Conservation (phyloP, 23 red algal species). For the Gracilariopsis chorda region DNA sequence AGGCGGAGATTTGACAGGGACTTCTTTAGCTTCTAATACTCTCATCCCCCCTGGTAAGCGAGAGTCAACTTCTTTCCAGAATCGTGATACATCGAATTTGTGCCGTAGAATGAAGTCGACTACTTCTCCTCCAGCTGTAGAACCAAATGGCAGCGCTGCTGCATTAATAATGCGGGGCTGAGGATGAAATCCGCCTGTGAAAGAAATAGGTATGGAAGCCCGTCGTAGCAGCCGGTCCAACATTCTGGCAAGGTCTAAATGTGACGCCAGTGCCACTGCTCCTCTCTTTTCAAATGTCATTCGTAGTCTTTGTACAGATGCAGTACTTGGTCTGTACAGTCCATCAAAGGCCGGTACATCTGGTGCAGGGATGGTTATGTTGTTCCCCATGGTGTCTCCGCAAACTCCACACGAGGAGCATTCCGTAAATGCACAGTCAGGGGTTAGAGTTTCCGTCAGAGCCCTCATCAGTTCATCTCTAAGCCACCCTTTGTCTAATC, state of each 20-base stretch:
- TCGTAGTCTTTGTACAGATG: conserved; percentile 33
- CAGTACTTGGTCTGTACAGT: conserved; percentile 24
- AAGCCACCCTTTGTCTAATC: conserved; percentile 78
- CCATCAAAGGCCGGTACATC: conserved; percentile 44
- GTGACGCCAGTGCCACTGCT: conserved; percentile 36
- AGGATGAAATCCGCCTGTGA: conserved; percentile 54
- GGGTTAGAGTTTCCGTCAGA: conserved; percentile 56
- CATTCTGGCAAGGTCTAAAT: conserved; percentile 64
- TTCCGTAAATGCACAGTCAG: conserved; percentile 76
- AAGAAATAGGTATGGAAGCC: conserved; percentile 61
- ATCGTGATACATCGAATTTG: conserved; percentile 11
- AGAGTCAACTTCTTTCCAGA: conserved; percentile 11
- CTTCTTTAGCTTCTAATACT: conserved; percentile 12
- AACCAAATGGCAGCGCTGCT: conserved; percentile 65
- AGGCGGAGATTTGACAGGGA: neutral
- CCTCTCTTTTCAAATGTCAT: conserved; percentile 45
- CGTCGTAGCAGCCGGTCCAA: conserved; percentile 61
- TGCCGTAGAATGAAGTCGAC: conserved; percentile 53
- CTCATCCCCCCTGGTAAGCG: conserved; percentile 46
- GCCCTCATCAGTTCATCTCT: conserved; percentile 82
- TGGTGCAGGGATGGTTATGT: conserved; percentile 53
- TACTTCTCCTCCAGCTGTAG: conserved; percentile 48
- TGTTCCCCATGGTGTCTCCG: conserved; percentile 69
- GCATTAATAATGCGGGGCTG: conserved; percentile 53
- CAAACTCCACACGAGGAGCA: conserved; percentile 73